Evolutionary conservation across 192 early-diverging fungal genomes (phyloP), one percentile per base, ranked within the genome.

Genomic region (Haplosporangium gracile): DNA sequence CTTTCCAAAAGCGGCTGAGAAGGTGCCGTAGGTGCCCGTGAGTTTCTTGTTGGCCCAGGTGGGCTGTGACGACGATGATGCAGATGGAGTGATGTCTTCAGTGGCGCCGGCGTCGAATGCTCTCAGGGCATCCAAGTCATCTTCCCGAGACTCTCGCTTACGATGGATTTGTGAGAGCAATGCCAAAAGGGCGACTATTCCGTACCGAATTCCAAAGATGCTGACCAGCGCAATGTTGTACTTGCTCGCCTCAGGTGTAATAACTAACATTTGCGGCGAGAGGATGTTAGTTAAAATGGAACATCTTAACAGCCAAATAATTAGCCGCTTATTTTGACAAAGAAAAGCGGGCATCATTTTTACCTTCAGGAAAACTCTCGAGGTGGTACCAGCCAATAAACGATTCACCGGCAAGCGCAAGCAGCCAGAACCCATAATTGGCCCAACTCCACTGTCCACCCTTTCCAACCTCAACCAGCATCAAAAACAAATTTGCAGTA

Each of bases 391-490:
- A 91, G 26, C 86, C 85, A 55, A 92, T 76, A 13, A 90, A 73
- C 1, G 86, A 80, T 60, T 94, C 93, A 4, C 87, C 81, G 5
- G 89, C 42, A 26, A 87, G 70, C 4, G 90, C 86, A 7, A 90
- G 42, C 43, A 77, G 78, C 91, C 92, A 94, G 57, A 93, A 94
- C 2, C 63, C 49, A 87, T 93, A 92, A 40, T 92, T 88, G 36
- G 88, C 79, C 89, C 90, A 92, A 63, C 89, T 84, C 91, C 91
- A 93, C 74, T 87, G 78, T 4, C 89, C 81, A 8, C 80, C 84
- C 45, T 75, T 86, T 5, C 77, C 75, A 39, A 81, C 60, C 68
- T 93, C 91, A 36, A 86, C 24, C 32, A 68, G n/a, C 63, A 92
- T 88, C 24, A 82, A 45, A 6, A 68, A 65, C n/a, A 91, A 57